phyloP scores from a whole-genome alignment of 352 stramenopile species.

The Phytopythium sindhum region DNA sequence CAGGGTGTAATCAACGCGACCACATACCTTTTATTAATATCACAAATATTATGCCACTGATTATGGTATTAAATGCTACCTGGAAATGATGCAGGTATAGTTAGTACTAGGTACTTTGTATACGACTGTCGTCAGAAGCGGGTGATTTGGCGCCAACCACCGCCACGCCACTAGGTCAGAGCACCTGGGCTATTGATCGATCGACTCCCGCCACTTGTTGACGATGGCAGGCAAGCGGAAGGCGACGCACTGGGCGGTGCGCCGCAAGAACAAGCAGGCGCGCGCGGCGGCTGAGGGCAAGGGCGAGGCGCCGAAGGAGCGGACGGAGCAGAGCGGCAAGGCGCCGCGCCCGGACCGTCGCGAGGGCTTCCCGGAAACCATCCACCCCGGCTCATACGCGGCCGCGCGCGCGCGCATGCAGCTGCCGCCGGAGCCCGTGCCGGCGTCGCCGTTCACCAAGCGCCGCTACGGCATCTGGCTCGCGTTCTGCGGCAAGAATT shows the following conservation, averaged over 20 bases:
- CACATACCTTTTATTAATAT: background rate
- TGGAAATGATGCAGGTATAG: background rate
- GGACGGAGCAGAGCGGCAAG: conserved; percentile 12
- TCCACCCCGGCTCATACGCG: conserved; percentile 80
- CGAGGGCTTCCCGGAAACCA: conserved; percentile 46
- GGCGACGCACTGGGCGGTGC: conserved; percentile 64
- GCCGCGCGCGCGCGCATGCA: conserved; percentile 24
- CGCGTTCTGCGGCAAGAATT: conserved; percentile 87
- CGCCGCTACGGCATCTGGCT: conserved; percentile 80
- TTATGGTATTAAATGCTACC: background rate
- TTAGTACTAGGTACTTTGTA: background rate
- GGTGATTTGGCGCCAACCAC: conserved; percentile 1
- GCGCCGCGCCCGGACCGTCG: conserved; percentile 35
- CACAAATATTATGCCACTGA: background rate
- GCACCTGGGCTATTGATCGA: too few species aligned
- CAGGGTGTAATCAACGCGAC: too few species aligned
- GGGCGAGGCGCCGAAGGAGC: conserved; percentile 17
- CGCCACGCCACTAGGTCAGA: too few species aligned
- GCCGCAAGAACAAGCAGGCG: conserved; percentile 75
- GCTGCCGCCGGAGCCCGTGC: conserved; percentile 3
- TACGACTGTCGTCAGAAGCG: background rate
- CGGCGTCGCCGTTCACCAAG: conserved; percentile 29
- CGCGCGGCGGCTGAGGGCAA: conserved; percentile 18
- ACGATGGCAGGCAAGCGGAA: conserved; percentile 51
- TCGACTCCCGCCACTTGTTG: too few species aligned